Evolutionary conservation across 2,329 filamentous ascomycete species (phyloP).

Genomic region (Monilinia fructigena): DNA sequence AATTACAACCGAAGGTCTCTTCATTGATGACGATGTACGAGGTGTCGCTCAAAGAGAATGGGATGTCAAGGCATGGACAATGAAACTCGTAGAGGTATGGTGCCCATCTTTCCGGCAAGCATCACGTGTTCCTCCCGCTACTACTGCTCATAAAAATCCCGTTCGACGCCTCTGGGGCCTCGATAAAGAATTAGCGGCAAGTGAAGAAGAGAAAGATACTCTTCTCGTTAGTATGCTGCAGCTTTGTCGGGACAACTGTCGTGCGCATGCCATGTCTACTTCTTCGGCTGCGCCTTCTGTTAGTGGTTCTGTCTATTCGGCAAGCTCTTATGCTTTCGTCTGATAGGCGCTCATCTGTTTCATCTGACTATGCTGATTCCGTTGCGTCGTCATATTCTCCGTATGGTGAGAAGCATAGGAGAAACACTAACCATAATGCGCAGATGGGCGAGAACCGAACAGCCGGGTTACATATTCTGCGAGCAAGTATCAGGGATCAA

Average conservation of each 20-base stretch:
- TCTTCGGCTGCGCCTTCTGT: slow-evolving; percentile 37
- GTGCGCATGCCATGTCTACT: slow-evolving; percentile 47
- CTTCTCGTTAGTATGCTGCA: slow-evolving; percentile 62
- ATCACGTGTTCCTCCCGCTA: slow-evolving; percentile 37
- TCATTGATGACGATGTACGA: slow-evolving; percentile 94
- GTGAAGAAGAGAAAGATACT: slow-evolving; percentile 64
- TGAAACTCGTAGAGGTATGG: slow-evolving; percentile 90
- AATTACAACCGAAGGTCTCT: slow-evolving; percentile 90
- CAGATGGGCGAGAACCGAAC: slow-evolving; percentile 56
- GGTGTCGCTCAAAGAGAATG: slow-evolving; percentile 93
- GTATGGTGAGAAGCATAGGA: slow-evolving; percentile 21
- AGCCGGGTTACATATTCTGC: slow-evolving; percentile 59
- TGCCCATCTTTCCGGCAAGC: slow-evolving; percentile 62
- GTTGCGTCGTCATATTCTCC: slow-evolving; percentile 32
- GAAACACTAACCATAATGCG: slow-evolving; percentile 34
- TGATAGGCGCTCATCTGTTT: slow-evolving; percentile 33
- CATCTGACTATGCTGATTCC: slow-evolving; percentile 38
- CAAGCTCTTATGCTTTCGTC: slow-evolving; percentile 35
- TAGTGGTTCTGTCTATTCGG: slow-evolving; percentile 47
- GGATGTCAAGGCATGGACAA: slow-evolving; percentile 97
- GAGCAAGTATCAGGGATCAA: slow-evolving; percentile 63
- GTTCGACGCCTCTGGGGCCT: slow-evolving; percentile 43
- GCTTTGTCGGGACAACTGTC: slow-evolving; percentile 64
- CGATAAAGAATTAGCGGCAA: slow-evolving; percentile 42
- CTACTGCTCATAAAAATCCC: slow-evolving; percentile 33